Percentiles rank a stretch among this genome's conserved stretches.
These are phyloP conservation scores for Metschnikowia shivogae DNA, from an alignment of 805 yeast genomes.

Conservation along the genomic window DNA sequence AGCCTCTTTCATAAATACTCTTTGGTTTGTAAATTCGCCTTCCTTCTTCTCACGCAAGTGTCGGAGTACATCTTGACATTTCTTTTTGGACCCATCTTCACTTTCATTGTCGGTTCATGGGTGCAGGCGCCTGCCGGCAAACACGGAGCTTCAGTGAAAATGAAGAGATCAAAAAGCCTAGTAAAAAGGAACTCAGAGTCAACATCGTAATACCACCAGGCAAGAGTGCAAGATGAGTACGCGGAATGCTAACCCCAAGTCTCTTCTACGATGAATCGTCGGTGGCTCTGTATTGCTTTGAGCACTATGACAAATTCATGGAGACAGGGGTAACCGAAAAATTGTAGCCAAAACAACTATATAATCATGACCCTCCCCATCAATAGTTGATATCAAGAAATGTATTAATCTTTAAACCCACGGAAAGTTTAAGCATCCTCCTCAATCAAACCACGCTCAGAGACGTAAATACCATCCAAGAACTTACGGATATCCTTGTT, in stretches of 20 bases:
- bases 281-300: constrained; percentile 44
- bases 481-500: constrained; percentile 99
- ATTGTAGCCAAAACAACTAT: constrained; percentile 18
- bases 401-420: constrained; percentile 20
- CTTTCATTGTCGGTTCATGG: neutral
- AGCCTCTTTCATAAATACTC: too few relatives aligned
- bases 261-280: constrained; percentile 34
- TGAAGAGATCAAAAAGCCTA: neutral
- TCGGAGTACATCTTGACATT: neutral
- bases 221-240: neutral
- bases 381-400: constrained; percentile 18
- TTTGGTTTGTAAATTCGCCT: neutral
- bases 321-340: constrained; percentile 20
- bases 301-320: constrained; percentile 39
- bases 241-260: constrained; percentile 8
- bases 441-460: constrained; percentile 86
- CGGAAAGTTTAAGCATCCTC: constrained; percentile 45
- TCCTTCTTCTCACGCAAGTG: neutral
- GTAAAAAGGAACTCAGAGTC: neutral
- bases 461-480: constrained; percentile 99
- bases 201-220: constrained; percentile 1
- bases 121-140: constrained; percentile 2
- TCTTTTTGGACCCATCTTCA: neutral
- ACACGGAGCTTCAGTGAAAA: neutral
- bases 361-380: constrained; percentile 19